Evolutionary conservation across 2,329 filamentous ascomycete species (phyloP).

Genomic region (Colletotrichum abscissum): DNA sequence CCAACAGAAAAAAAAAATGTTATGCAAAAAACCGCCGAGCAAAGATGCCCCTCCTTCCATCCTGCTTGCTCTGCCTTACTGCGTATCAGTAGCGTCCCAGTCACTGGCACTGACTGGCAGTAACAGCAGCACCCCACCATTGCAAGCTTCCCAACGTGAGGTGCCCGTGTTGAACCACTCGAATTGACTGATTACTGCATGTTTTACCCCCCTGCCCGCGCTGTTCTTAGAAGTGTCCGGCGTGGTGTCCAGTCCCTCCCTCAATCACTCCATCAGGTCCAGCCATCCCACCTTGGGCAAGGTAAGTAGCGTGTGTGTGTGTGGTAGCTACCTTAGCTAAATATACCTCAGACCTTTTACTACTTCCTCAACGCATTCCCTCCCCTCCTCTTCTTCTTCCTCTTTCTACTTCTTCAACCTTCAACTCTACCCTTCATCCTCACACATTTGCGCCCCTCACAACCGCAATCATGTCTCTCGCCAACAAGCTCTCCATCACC

Average conservation of each 20-base stretch:
- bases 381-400: constrained; percentile 36
- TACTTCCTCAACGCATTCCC: constrained; percentile 37
- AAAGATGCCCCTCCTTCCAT: constrained; percentile 2
- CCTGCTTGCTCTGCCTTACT: background rate
- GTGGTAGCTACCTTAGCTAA: constrained; percentile 32
- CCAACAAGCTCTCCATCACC: constrained; percentile 96
- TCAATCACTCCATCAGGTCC: constrained; percentile 21
- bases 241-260: constrained; percentile 23
- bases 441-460: constrained; percentile 32
- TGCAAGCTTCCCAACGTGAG: constrained; percentile 29
- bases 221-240: background rate
- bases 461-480: constrained; percentile 85
- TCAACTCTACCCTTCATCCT: background rate
- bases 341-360: constrained; percentile 33
- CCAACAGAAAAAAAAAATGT: constrained; percentile 38
- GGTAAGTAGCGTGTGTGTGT: background rate
- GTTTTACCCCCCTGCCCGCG: constrained; percentile 15
- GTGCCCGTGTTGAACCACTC: constrained; percentile 27
- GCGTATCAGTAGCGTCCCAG: background rate
- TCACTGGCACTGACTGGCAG: background rate
- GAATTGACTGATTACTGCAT: constrained; percentile 24
- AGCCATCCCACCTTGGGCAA: constrained; percentile 30
- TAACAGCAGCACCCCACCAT: constrained; percentile 39
- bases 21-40: constrained; percentile 26
- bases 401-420: constrained; percentile 17